Conservation (phyloP, 495 filamentous ascomycete species). For the Penicillium atrosanguineum region DNA sequence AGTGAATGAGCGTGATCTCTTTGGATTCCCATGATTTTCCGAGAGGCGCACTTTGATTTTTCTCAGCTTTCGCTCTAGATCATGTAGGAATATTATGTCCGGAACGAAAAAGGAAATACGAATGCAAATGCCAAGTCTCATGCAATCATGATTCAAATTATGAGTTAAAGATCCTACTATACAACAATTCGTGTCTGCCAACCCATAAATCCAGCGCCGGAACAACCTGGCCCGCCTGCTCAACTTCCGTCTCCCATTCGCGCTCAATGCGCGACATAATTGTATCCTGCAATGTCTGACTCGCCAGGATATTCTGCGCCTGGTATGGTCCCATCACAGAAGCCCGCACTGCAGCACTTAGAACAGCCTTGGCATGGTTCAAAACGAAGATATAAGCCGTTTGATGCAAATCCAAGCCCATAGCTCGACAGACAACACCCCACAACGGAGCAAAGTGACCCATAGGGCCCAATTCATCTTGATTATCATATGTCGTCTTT, state of each 20-base stretch:
- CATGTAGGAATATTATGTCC: slow-evolving; percentile 37
- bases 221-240: slow-evolving; percentile 82
- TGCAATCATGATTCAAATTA: slow-evolving; percentile 26
- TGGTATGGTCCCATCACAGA: slow-evolving; percentile 91
- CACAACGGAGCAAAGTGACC: slow-evolving; percentile 82
- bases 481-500: slow-evolving; percentile 30
- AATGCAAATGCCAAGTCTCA: slow-evolving; percentile 17
- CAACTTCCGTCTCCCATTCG: slow-evolving; percentile 58
- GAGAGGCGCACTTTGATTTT: slow-evolving; percentile 16
- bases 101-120: slow-evolving; percentile 14
- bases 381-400: slow-evolving; percentile 83
- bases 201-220: slow-evolving; percentile 92
- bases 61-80: slow-evolving; percentile 19
- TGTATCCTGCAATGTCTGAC: slow-evolving; percentile 55
- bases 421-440: slow-evolving; percentile 64
- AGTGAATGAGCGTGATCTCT: slow-evolving; percentile 19
- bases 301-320: slow-evolving; percentile 78
- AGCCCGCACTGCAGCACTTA: slow-evolving; percentile 86
- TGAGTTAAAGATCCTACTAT: slow-evolving; percentile 94
- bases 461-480: slow-evolving; percentile 34
- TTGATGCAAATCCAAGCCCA: slow-evolving; percentile 60
- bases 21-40: slow-evolving; percentile 31
- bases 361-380: slow-evolving; percentile 81
- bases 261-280: slow-evolving; percentile 60
- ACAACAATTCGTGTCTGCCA: slow-evolving; percentile 90